Conservation (phyloP, 2,329 filamentous ascomycete genomes). For the Canariomyces notabilis region DNA sequence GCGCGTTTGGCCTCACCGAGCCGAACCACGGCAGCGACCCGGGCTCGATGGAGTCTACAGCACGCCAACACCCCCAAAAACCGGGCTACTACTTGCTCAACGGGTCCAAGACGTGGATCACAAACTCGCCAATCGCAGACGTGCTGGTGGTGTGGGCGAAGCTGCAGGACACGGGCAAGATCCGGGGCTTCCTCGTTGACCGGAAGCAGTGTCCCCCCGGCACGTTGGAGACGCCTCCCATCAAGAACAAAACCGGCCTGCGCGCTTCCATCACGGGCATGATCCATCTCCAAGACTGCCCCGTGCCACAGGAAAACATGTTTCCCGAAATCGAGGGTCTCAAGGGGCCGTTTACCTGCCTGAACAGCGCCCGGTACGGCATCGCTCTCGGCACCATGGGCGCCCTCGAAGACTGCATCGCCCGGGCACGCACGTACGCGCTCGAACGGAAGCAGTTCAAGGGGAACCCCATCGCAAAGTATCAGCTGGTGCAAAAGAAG, state of each 20-base stretch:
- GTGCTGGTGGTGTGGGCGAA: conserved; percentile 88
- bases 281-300: conserved; percentile 91
- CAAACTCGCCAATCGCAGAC: conserved; percentile 81
- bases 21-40: conserved; percentile 86
- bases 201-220: conserved; percentile 78
- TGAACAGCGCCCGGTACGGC: conserved; percentile 89
- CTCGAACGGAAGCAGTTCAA: conserved; percentile 95
- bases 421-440: conserved; percentile 76
- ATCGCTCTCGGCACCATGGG: conserved; percentile 94
- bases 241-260: conserved; percentile 94
- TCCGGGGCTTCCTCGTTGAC: conserved; percentile 87
- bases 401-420: conserved; percentile 86
- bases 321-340: conserved; percentile 86
- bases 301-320: conserved; percentile 88
- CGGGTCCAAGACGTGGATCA: conserved; percentile 86
- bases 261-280: conserved; percentile 93
- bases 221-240: conserved; percentile 81
- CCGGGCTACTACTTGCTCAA: conserved; percentile 70
- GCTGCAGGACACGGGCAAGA: conserved; percentile 84
- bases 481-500: conserved; percentile 98
- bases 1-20: conserved; percentile 81
- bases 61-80: conserved; percentile 71
- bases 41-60: conserved; percentile 76
- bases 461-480: conserved; percentile 87
- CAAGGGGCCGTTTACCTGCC: conserved; percentile 82